A percentile compares a stretch with the other conserved stretches of the same genome.
Evolutionary conservation across 352 stramenopile species (phyloP).

Genomic region (Globisporangium spiculum): DNA sequence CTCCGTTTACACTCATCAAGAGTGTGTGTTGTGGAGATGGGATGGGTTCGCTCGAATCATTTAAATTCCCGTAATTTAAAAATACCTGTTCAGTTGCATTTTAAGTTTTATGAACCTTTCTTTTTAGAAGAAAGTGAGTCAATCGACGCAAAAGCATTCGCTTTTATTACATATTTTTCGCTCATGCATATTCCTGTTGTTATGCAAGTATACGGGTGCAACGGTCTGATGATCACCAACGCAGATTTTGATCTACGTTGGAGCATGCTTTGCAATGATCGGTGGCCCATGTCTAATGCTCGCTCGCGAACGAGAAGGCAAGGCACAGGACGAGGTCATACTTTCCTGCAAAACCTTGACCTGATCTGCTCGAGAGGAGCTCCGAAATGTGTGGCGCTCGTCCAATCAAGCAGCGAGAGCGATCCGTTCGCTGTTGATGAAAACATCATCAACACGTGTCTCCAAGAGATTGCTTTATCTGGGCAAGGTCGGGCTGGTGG

Average conservation of each 20-base stretch:
- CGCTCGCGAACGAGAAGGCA: too few species aligned
- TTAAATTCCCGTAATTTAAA: not conserved
- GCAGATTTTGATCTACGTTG: too few species aligned
- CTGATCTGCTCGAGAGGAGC: not conserved
- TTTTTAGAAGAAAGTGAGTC: too few species aligned
- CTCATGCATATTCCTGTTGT: too few species aligned
- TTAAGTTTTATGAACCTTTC: not conserved
- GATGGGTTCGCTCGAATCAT: not conserved
- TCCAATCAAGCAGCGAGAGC: not conserved
- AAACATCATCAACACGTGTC: not conserved
- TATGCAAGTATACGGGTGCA: too few species aligned
- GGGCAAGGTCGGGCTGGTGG: too few species aligned
- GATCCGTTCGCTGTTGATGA: not conserved
- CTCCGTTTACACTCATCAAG: not conserved
- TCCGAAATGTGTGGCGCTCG: not conserved
- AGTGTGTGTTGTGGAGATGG: not conserved
- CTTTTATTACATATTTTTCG: too few species aligned
- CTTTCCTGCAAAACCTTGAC: not conserved
- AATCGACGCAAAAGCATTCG: too few species aligned
- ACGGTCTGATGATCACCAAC: too few species aligned
- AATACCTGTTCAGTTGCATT: not conserved
- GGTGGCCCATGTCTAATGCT: too few species aligned
- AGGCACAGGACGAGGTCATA: too few species aligned
- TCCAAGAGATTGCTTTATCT: not conserved
- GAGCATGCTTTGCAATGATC: too few species aligned